Conservation (phyloP, 768 basidiomycete genomes). For the Ramaria sp. region DNA sequence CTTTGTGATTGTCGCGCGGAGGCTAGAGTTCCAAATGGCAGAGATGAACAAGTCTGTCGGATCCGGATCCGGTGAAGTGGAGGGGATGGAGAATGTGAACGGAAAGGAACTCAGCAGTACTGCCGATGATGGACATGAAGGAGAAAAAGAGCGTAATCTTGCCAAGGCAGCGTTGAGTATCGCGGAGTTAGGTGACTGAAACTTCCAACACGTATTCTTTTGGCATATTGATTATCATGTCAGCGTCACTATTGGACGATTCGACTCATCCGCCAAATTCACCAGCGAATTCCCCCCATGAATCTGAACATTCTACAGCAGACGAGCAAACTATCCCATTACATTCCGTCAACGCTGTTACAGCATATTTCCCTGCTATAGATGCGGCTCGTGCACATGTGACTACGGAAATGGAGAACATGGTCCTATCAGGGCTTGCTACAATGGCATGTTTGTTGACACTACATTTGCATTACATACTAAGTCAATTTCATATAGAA, state of each 20-base stretch:
- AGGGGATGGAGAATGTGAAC: slow-evolving; percentile 9
- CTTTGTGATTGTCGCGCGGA: slow-evolving; percentile 71
- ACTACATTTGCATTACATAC: background rate
- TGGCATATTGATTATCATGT: background rate
- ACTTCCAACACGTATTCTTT: background rate
- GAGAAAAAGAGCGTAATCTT: slow-evolving; percentile 78
- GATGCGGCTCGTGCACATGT: slow-evolving; percentile 61
- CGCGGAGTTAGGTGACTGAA: slow-evolving; percentile 67
- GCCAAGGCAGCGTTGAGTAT: slow-evolving; percentile 93
- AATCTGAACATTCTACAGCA: background rate
- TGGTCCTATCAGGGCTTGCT: slow-evolving; percentile 73
- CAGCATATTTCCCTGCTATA: slow-evolving; percentile 59
- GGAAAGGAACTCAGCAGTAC: slow-evolving; percentile 11
- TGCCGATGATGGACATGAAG: slow-evolving; percentile 37
- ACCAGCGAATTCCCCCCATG: background rate
- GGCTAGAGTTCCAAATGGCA: slow-evolving; percentile 78
- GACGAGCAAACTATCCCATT: slow-evolving; percentile 37
- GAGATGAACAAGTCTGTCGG: slow-evolving; percentile 38
- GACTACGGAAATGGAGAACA: slow-evolving; percentile 80
- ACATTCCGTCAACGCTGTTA: slow-evolving; percentile 62
- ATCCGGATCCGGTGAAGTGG: slow-evolving; percentile 15
- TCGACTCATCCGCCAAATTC: slow-evolving; percentile 12
- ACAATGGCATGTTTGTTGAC: slow-evolving; percentile 40
- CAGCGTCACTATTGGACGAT: slow-evolving; percentile 44
- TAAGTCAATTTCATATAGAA: slow-evolving; percentile 39